phyloP scores from a whole-genome alignment of 1,139 yeast genomes.

The Hyphopichia khmerensis region DNA sequence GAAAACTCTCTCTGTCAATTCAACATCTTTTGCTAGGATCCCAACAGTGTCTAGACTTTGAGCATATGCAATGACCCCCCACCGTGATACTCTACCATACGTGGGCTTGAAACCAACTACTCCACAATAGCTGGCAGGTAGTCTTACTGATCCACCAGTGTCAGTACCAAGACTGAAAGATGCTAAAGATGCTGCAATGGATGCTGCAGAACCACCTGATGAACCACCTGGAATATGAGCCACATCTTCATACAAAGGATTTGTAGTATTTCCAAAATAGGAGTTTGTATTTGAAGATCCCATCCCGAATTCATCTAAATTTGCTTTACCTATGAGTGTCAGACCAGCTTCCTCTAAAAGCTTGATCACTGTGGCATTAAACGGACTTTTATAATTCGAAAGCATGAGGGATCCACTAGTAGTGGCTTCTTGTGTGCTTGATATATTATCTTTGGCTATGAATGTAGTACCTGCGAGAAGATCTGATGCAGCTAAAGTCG shows the following conservation, averaged over 20 bases:
- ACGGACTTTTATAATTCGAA: conserved; percentile 66
- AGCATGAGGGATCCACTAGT: conserved; percentile 75
- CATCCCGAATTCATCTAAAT: conserved; percentile 98
- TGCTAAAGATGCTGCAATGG: conserved; percentile 69
- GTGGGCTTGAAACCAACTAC: conserved; percentile 88
- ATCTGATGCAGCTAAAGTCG: neutral
- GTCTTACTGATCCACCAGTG: conserved; percentile 93
- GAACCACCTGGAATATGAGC: conserved; percentile 78
- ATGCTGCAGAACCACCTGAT: conserved; percentile 95
- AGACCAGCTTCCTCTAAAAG: conserved; percentile 55
- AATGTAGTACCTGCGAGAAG: conserved; percentile 11
- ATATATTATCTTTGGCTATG: conserved; percentile 70
- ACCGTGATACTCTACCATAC: conserved; percentile 85
- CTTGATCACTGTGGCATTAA: conserved; percentile 69
- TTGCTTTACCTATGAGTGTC: conserved; percentile 74
- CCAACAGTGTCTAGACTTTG: conserved; percentile 97
- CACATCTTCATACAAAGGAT: conserved; percentile 53
- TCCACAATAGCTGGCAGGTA: conserved; percentile 88
- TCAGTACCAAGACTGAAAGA: conserved; percentile 84
- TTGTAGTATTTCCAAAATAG: conserved; percentile 61
- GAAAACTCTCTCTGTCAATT: conserved; percentile 48
- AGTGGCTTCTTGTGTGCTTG: conserved; percentile 61
- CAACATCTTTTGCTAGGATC: conserved; percentile 54
- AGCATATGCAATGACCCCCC: conserved; percentile 92
- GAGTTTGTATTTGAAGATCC: conserved; percentile 70